phyloP scores from a whole-genome alignment of 805 yeast species.

The Sugiyamaella americana region DNA sequence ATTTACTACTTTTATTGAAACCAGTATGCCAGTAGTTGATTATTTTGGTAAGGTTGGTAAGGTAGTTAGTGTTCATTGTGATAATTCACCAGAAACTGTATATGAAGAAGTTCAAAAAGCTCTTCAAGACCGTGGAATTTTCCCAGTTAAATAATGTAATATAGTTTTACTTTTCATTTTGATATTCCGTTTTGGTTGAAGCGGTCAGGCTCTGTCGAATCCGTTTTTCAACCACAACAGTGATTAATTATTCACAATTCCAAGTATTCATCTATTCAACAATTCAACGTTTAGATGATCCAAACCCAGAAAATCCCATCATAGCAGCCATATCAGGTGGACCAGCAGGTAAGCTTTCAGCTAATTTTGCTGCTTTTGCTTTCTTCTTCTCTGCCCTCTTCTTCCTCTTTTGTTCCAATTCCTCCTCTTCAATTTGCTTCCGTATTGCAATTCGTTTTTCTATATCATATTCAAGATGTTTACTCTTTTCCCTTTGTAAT shows the following conservation, averaged over 20 bases:
- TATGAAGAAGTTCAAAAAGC: slow-evolving; percentile 63
- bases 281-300: slow-evolving; percentile 37
- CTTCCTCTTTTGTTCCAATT: slow-evolving; percentile 29
- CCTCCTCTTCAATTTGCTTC: slow-evolving; percentile 35
- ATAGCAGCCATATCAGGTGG: slow-evolving; percentile 29
- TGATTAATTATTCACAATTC: no score
- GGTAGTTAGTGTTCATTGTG: slow-evolving; percentile 75
- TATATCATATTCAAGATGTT: slow-evolving; percentile 31
- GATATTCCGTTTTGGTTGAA: no score
- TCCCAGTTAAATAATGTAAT: background rate
- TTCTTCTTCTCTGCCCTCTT: slow-evolving; percentile 18
- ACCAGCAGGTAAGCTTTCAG: slow-evolving; percentile 23
- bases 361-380: slow-evolving; percentile 13
- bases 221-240: no score
- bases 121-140: slow-evolving; percentile 36
- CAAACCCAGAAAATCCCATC: slow-evolving; percentile 62
- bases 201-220: no score
- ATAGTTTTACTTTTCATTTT: no score
- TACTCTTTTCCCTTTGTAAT: slow-evolving; percentile 23
- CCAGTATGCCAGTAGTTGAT: slow-evolving; percentile 91
- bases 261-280: no score
- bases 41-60: slow-evolving; percentile 63
- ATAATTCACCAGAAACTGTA: slow-evolving; percentile 74
- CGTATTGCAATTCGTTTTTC: slow-evolving; percentile 39
- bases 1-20: slow-evolving; percentile 76